A percentile compares a stretch with the other conserved stretches of the same genome.
Conservation (phyloP, 2,329 filamentous ascomycete species). For the Didymosphaeria variabile region DNA sequence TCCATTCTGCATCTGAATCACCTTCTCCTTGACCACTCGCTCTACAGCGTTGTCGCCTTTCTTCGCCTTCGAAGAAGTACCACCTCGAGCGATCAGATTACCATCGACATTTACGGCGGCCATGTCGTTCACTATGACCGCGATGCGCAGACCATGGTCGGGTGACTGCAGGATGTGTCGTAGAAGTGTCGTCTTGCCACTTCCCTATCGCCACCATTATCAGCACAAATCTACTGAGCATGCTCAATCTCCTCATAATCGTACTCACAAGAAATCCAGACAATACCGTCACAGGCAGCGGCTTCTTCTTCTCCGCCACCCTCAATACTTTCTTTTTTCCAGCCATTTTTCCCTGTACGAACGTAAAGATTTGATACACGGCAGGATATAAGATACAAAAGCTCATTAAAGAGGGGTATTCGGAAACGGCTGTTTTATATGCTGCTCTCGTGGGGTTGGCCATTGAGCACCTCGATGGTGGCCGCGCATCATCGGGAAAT, state of each 20-base stretch:
- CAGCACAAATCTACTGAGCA: constrained; percentile 12
- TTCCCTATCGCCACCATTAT: constrained; percentile 59
- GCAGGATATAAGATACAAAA: constrained; percentile 8
- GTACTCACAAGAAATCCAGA: constrained; percentile 65
- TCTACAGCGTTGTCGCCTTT: constrained; percentile 34
- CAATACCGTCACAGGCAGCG: constrained; percentile 67
- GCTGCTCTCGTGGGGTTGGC: constrained; percentile 22
- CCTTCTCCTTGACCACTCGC: constrained; percentile 68
- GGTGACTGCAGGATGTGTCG: constrained; percentile 71
- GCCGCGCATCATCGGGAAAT: constrained; percentile 39
- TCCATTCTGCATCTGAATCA: constrained; percentile 73
- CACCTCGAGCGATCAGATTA: constrained; percentile 62
- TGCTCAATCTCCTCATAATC: neutral
- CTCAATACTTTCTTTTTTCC: constrained; percentile 24
- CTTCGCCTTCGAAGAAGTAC: constrained; percentile 30
- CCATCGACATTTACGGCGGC: constrained; percentile 70
- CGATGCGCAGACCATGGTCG: constrained; percentile 73
- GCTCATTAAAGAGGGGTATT: neutral
- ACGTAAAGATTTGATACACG: constrained; percentile 2
- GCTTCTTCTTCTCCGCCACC: constrained; percentile 34
- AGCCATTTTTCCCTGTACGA: constrained; percentile 24
- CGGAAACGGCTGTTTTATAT: constrained; percentile 28
- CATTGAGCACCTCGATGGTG: constrained; percentile 45
- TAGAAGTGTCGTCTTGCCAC: constrained; percentile 75
- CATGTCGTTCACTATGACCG: constrained; percentile 79